Conservation (phyloP, 352 stramenopile genomes). For the Hyphochytrium catenoides region DNA sequence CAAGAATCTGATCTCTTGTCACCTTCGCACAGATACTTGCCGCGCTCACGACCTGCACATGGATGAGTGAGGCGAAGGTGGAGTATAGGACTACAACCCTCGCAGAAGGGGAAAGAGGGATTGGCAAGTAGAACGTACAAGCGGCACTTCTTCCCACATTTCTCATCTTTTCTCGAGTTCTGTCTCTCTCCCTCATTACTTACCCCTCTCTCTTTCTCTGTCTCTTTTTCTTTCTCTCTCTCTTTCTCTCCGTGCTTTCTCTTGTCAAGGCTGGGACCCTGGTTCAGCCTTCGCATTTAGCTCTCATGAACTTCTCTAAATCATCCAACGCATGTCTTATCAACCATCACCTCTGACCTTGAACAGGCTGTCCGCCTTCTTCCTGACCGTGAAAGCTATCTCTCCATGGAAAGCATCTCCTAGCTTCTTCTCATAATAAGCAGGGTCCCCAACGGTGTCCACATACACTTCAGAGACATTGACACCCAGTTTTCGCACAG, state of each 20-base stretch:
- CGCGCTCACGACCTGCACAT: constrained; percentile 58
- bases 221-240: too few species aligned
- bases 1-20: constrained; percentile 59
- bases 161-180: too few species aligned
- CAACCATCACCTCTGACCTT: constrained; percentile 20
- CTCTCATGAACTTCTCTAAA: too few species aligned
- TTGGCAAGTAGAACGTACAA: neutral
- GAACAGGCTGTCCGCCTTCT: constrained; percentile 88
- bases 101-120: too few species aligned
- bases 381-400: constrained; percentile 82
- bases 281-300: too few species aligned
- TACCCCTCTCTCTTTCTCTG: too few species aligned
- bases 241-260: too few species aligned
- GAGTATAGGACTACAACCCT: too few species aligned
- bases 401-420: constrained; percentile 61
- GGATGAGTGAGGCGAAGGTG: too few species aligned
- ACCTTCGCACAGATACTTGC: constrained; percentile 82
- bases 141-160: constrained; percentile 1
- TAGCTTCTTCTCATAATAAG: constrained; percentile 68
- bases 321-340: too few species aligned
- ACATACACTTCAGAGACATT: constrained; percentile 72
- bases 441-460: constrained; percentile 77
- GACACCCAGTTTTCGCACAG: constrained; percentile 54
- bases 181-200: too few species aligned
- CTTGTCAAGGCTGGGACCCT: too few species aligned